Evolutionary conservation across 2,329 filamentous ascomycete species (phyloP).

Genomic region (Penicillium paneum): DNA sequence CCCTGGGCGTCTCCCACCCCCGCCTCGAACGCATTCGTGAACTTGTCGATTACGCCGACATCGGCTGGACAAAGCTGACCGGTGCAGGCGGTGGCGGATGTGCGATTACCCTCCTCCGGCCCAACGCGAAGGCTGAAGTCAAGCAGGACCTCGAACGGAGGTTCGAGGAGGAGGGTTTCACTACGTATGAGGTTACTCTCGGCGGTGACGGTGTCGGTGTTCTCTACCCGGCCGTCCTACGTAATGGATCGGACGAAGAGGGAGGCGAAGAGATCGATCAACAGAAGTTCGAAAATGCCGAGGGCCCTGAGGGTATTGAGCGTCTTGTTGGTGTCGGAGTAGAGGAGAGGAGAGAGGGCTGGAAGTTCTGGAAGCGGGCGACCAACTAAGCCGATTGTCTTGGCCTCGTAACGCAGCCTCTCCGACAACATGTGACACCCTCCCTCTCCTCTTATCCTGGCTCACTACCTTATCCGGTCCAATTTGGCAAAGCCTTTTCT

Average conservation of each 20-base stretch:
- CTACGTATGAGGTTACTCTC: constrained; percentile 82
- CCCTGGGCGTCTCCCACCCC: constrained; percentile 90
- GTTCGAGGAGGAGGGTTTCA: constrained; percentile 69
- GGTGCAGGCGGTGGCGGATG: constrained; percentile 94
- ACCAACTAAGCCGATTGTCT: background rate
- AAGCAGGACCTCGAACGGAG: constrained; percentile 63
- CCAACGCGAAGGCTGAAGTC: constrained; percentile 56
- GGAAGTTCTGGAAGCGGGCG: constrained; percentile 74
- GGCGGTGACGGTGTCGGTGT: constrained; percentile 93
- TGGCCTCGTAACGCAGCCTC: background rate
- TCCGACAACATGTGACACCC: background rate
- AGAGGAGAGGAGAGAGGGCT: constrained; percentile 68
- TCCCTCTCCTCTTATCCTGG: background rate
- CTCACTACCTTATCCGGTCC: background rate
- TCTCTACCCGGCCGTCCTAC: constrained; percentile 85
- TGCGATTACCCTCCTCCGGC: constrained; percentile 83
- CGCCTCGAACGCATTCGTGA: constrained; percentile 88
- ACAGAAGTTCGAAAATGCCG: constrained; percentile 79
- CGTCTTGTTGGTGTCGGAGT: constrained; percentile 76
- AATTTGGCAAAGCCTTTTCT: background rate
- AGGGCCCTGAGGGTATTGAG: constrained; percentile 82
- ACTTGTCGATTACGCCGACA: constrained; percentile 79
- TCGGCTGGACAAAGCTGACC: constrained; percentile 97
- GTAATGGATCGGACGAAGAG: constrained; percentile 76
- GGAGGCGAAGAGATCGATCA: constrained; percentile 91